Conservation (phyloP, 2,329 filamentous ascomycete species). For the Penicillium sp. region DNA sequence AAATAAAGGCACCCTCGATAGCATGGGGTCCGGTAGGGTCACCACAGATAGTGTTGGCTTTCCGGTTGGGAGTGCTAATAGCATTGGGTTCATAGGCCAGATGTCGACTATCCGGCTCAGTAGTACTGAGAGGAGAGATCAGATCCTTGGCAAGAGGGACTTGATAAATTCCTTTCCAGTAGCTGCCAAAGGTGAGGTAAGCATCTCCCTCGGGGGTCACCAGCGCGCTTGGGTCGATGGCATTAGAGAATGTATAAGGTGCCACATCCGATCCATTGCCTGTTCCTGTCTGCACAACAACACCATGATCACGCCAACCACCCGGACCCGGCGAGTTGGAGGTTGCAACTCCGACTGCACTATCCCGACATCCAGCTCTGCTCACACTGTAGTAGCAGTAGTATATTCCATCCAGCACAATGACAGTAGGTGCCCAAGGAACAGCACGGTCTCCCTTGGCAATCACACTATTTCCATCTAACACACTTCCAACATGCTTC, state of each 20-base stretch:
- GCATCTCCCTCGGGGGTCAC: constrained; percentile 41
- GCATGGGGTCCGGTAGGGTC: constrained; percentile 36
- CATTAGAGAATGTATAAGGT: constrained; percentile 56
- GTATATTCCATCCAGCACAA: constrained; percentile 60
- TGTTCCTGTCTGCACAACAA: constrained; percentile 38
- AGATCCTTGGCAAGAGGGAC: constrained; percentile 51
- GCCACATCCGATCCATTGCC: constrained; percentile 30
- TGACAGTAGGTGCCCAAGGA: constrained; percentile 64
- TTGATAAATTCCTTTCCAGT: constrained; percentile 70
- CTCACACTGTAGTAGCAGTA: constrained; percentile 70
- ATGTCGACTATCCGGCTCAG: constrained; percentile 32
- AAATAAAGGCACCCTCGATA: constrained; percentile 38
- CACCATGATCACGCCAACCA: constrained; percentile 42
- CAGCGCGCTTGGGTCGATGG: constrained; percentile 64
- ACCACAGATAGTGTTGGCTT: constrained; percentile 32
- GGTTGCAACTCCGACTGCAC: constrained; percentile 65
- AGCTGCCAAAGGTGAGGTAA: constrained; percentile 67
- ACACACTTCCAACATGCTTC: constrained; percentile 33
- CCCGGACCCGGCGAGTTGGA: constrained; percentile 43
- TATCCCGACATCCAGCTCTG: constrained; percentile 63
- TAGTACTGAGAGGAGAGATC: constrained; percentile 25
- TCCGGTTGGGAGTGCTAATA: constrained; percentile 21
- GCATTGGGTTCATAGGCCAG: constrained; percentile 33
- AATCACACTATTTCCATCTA: constrained; percentile 37
- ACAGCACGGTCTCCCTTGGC: constrained; percentile 36